Conservation (phyloP, 768 basidiomycete species). For the Phanerochaete carnosa region DNA sequence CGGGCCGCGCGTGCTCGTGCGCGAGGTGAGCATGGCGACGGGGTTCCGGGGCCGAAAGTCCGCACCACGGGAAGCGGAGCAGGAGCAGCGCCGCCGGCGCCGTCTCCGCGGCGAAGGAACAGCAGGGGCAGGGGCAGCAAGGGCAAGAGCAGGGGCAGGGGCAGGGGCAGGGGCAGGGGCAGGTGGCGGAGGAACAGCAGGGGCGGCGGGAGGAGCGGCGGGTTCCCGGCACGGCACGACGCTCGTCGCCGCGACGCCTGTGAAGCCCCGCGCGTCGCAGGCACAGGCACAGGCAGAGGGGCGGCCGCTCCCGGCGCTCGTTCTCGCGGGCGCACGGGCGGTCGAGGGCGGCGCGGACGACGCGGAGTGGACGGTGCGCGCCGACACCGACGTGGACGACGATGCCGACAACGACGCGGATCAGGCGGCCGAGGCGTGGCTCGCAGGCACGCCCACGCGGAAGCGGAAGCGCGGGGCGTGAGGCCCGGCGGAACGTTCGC, state of each 20-base stretch:
- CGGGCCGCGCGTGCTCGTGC: constrained; percentile 47
- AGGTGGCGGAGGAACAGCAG: too few relatives aligned
- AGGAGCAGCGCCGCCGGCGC: not conserved
- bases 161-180: too few relatives aligned
- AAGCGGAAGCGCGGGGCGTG: not conserved
- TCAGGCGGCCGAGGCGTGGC: constrained; percentile 10
- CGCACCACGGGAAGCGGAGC: not conserved
- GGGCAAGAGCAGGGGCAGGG: not conserved
- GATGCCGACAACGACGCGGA: not conserved
- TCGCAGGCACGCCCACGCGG: constrained; percentile 24
- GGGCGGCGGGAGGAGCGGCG: too few relatives aligned
- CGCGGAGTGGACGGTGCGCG: constrained; percentile 20
- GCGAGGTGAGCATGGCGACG: constrained; percentile 78
- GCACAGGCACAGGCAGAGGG: not conserved
- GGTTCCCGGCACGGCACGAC: constrained; percentile 29
- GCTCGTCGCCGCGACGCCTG: constrained; percentile 57
- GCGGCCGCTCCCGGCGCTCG: too few relatives aligned
- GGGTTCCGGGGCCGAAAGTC: constrained; percentile 47
- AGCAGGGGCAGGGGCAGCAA: constrained; percentile 3
- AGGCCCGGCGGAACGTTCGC: not conserved
- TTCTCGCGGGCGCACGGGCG: not conserved
- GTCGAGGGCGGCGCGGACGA: constrained; percentile 21
- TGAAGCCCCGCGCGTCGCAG: constrained; percentile 30
- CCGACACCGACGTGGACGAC: constrained; percentile 14
- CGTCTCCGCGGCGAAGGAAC: not conserved